phyloP scores from a whole-genome alignment of 75 land plant genomes.

The Adiantum capillusveneris region DNA sequence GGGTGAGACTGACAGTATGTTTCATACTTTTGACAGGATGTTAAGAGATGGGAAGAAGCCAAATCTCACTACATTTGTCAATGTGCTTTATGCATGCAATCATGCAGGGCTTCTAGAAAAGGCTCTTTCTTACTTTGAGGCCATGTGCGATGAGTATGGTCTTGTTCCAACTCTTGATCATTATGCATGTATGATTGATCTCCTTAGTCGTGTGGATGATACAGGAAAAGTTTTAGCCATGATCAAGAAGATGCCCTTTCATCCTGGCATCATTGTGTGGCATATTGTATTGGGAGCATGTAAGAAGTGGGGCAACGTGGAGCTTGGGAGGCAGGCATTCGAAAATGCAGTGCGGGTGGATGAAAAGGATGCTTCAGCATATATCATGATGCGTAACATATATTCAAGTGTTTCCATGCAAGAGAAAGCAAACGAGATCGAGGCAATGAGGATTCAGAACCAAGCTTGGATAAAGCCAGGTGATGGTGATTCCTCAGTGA shows the following conservation, averaged over 20 bases:
- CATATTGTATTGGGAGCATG: slow-evolving; percentile 33
- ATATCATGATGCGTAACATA: too few relatives aligned
- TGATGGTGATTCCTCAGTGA: too few relatives aligned
- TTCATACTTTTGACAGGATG: slow-evolving; percentile 19
- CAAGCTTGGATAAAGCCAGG: too few relatives aligned
- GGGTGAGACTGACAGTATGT: slow-evolving; percentile 11
- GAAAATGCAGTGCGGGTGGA: slow-evolving; percentile 4
- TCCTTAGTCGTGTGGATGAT: slow-evolving; percentile 27
- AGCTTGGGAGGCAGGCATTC: slow-evolving; percentile 25
- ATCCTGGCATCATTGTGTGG: slow-evolving; percentile 31
- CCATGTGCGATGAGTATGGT: slow-evolving; percentile 11
- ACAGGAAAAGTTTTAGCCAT: slow-evolving; percentile 21
- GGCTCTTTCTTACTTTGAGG: slow-evolving; percentile 11
- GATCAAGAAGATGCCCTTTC: slow-evolving; percentile 29
- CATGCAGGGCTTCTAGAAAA: slow-evolving; percentile 33
- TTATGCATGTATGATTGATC: slow-evolving; percentile 40
- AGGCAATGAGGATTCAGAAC: too few relatives aligned
- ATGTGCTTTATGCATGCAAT: slow-evolving; percentile 25
- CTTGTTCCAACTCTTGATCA: slow-evolving; percentile 31
- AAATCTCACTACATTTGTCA: slow-evolving; percentile 26
- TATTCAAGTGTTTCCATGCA: too few relatives aligned
- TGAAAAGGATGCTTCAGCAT: background rate
- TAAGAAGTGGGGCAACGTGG: slow-evolving; percentile 18
- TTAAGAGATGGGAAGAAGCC: slow-evolving; percentile 10
- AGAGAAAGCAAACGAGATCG: too few relatives aligned